Base-by-base conservation (phyloP, 1,284 basidiomycete species). In the Cronartium quercuum region DNA sequence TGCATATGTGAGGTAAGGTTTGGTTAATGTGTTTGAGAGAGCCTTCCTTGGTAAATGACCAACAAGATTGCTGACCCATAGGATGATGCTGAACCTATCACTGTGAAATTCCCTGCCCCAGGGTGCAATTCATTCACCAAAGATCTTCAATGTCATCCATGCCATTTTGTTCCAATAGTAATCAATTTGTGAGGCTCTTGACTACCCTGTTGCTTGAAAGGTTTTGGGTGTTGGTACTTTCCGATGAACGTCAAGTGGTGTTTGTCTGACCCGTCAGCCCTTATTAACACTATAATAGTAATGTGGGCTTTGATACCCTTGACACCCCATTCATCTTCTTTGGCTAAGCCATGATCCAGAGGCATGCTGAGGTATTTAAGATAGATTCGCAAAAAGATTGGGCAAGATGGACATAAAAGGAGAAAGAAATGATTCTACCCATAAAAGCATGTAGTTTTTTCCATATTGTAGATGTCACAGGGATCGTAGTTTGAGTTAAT, bases 1-100 rank as follows among this genome's bases (percentile, higher is more conserved):
- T 68, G 55, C 13, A 68, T 58, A 60, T 68, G 67, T 5, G 51
- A 21, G 29, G 67, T 68, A 34, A 68, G 38, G 38, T 68, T 68
- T 21, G 67, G 47, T 41, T 37, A 34, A 61, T 61, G 4, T 61
- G 21, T 29, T 29, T 61, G 7, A 61, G 21, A 34, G 58, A 37
- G 0, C 44, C 60, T 44, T 62, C 40, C 13, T 57, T 41, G 21
- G 37, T 3, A 13, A 35, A 24, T 70, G 58, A 34, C 60, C 58
- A 5, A 10, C 0, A 34, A 70, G 62, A 60, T 70, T 70, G 21
- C 62, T 42, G 15, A 70, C 15, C 13, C 58, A n/a, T 18, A 70
- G 37, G 10, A 70, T 10, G 61, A 70, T 63, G 29, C 63, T 60
- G 9, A n/a, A 12, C n/a, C 62, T 70, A 24, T 62, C 15, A 4